phyloP scores from a whole-genome alignment of 345 rosid genomes.

The Citrus inodora region DNA sequence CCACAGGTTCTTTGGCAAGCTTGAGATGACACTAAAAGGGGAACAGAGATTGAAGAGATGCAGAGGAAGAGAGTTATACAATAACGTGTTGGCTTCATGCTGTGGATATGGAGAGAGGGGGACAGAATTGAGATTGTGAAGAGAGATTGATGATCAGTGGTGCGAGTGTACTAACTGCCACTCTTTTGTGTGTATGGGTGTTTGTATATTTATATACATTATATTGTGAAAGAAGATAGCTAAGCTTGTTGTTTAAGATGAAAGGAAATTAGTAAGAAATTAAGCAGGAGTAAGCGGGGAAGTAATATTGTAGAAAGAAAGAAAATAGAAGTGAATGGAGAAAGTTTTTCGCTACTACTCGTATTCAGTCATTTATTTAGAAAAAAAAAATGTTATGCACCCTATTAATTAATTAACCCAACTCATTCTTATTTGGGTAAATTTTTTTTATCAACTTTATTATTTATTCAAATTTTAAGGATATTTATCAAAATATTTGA shows the following conservation, averaged over 20 bases:
- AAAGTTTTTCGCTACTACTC: not conserved
- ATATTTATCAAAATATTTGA: too few relatives aligned
- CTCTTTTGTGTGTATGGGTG: too few relatives aligned
- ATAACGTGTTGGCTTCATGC: slow-evolving; percentile 25
- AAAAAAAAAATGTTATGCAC: too few relatives aligned
- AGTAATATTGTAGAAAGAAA: not conserved
- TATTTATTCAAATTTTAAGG: too few relatives aligned
- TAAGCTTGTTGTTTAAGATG: not conserved
- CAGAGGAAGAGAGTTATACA: slow-evolving; percentile 3
- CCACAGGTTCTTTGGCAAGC: slow-evolving; percentile 68
- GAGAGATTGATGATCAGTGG: not conserved
- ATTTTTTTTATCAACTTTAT: too few relatives aligned
- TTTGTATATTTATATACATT: not conserved
- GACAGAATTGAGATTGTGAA: not conserved
- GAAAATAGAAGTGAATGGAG: not conserved
- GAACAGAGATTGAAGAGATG: slow-evolving; percentile 22
- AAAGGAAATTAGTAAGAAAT: not conserved
- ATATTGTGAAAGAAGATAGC: not conserved
- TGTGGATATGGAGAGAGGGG: not conserved
- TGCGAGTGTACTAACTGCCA: not conserved
- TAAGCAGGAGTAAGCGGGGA: not conserved
- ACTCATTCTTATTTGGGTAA: too few relatives aligned
- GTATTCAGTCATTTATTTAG: not conserved
- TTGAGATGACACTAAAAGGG: slow-evolving; percentile 45
- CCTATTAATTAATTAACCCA: too few relatives aligned